Evolutionary conservation across 2,329 filamentous ascomycete genomes (phyloP), one percentile per base, ranked within the genome.

Genomic region (Claviceps maximensis): DNA sequence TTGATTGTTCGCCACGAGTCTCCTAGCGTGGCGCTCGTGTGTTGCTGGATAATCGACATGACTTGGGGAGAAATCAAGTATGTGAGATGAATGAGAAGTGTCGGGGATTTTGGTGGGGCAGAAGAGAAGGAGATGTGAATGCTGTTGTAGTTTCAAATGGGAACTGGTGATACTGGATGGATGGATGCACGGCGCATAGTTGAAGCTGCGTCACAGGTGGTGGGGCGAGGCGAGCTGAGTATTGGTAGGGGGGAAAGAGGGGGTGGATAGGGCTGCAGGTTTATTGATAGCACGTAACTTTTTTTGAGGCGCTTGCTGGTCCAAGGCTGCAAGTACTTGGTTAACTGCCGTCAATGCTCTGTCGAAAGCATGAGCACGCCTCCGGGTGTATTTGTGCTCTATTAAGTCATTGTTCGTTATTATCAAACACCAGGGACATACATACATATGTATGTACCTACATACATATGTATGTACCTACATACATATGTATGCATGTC

Each of bases 1-100:
- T 96, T 89, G 77, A 96, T 93, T 60, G 89, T 95, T 69, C 90
- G 87, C 81, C 81, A 84, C 65, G 79, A 77, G 60, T 84, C 81
- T 69, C 72, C 72, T 53, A 84, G 74, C 60, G 80, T 74, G 53
- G 78, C 76, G 55, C 73, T 70, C 50, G 76, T 79, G 69, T 82
- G 77, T 66, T 84, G 79, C 66, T 83, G 81, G 60, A 83, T 83
- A 64, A 84, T 82, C 51, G 81, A 84, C 81, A 84, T 84, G 49
- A 31, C 21, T 29, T 19, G 9, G 10, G 27, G 9, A 36, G 9
- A 36, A 21, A 7, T n/a, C 10, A 2, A 17, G 27, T 41, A 6
- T 19, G 36, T 40, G 9, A 8, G 4, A 13, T n/a, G 38, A 13
- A 8, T 19, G 9, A 10, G 10, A 33, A 10, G 31, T 3, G 29